These are phyloP conservation scores for Allantophomopsis lycopodina DNA, from an alignment of 2,329 filamentous ascomycete genomes.

Conservation along the genomic window DNA sequence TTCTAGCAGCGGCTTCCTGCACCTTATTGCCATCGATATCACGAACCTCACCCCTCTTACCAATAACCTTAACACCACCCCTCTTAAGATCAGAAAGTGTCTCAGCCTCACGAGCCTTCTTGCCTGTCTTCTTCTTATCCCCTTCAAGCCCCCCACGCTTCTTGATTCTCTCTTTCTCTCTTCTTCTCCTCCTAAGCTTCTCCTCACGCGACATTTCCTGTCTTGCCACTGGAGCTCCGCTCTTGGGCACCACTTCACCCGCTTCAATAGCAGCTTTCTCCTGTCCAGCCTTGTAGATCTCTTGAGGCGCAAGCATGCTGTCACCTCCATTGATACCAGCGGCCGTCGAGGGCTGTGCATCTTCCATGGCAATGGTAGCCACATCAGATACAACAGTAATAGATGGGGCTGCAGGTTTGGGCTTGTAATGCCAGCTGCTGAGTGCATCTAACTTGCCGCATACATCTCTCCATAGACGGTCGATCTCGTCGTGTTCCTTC, in stretches of 20 bases:
- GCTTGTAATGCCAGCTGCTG: conserved; percentile 90
- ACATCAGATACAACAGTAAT: conserved; percentile 84
- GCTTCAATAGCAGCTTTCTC: conserved; percentile 37
- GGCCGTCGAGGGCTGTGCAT: conserved; percentile 76
- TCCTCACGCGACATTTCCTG: conserved; percentile 86
- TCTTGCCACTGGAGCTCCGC: conserved; percentile 61
- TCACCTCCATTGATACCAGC: conserved; percentile 54
- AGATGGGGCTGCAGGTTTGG: conserved; percentile 67
- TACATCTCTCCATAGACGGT: conserved; percentile 70
- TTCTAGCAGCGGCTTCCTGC: conserved; percentile 32
- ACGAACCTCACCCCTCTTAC: conserved; percentile 73
- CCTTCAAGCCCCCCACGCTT: conserved; percentile 44
- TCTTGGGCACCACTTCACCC: conserved; percentile 66
- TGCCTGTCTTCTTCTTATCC: conserved; percentile 40
- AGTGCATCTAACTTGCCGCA: conserved; percentile 73
- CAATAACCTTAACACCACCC: conserved; percentile 84
- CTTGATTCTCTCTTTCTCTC: conserved; percentile 74
- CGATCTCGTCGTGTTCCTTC: conserved; percentile 73
- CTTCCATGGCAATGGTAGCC: conserved; percentile 88
- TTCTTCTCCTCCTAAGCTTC: conserved; percentile 59
- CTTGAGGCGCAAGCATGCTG: conserved; percentile 81
- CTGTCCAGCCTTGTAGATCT: conserved; percentile 76
- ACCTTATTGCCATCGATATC: conserved; percentile 75
- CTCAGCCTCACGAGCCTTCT: conserved; percentile 37
- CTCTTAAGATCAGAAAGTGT: conserved; percentile 49